These are phyloP conservation scores for Phialocephala sp. DNA, from an alignment of 2,329 filamentous ascomycete genomes.

Conservation along the genomic window DNA sequence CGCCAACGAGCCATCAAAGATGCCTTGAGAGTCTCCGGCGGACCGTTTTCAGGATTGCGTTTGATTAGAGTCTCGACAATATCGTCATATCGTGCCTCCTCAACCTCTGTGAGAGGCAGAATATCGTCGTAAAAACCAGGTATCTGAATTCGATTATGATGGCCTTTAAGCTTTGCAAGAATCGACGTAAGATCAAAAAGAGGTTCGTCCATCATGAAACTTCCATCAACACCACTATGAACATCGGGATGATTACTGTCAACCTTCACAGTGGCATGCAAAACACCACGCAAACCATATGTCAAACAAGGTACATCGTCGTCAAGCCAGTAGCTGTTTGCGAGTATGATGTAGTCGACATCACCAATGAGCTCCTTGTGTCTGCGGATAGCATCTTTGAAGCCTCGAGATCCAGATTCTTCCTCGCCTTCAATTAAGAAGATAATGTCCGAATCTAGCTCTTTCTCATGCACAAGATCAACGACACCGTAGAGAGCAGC, in stretches of 20 bases:
- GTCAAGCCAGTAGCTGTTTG: conserved; percentile 98
- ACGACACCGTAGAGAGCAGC: conserved; percentile 93
- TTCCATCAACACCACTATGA: conserved; percentile 97
- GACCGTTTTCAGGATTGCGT: conserved; percentile 65
- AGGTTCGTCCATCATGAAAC: conserved; percentile 86
- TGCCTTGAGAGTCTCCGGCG: conserved; percentile 74
- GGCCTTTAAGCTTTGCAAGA: conserved; percentile 80
- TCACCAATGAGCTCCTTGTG: conserved; percentile 86
- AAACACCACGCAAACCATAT: conserved; percentile 90
- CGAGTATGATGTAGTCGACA: conserved; percentile 92
- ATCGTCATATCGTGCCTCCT: conserved; percentile 81
- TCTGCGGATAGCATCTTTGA: conserved; percentile 79
- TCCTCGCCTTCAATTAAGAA: conserved; percentile 98
- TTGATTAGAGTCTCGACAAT: conserved; percentile 79
- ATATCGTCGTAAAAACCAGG: conserved; percentile 90
- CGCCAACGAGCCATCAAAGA: conserved; percentile 94
- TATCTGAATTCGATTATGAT: conserved; percentile 80
- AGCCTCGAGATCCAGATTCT: conserved; percentile 90
- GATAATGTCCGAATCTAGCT: conserved; percentile 83
- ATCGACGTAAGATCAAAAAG: conserved; percentile 88
- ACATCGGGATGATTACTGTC: conserved; percentile 86
- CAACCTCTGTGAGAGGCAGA: conserved; percentile 73
- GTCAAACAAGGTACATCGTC: conserved; percentile 95
- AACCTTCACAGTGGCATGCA: conserved; percentile 89
- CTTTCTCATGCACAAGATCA: conserved; percentile 83